Percentiles rank a stretch among this genome's conserved stretches.
phyloP scores from a whole-genome alignment of 345 rosid genomes.

The Eutrema yunnanense region DNA sequence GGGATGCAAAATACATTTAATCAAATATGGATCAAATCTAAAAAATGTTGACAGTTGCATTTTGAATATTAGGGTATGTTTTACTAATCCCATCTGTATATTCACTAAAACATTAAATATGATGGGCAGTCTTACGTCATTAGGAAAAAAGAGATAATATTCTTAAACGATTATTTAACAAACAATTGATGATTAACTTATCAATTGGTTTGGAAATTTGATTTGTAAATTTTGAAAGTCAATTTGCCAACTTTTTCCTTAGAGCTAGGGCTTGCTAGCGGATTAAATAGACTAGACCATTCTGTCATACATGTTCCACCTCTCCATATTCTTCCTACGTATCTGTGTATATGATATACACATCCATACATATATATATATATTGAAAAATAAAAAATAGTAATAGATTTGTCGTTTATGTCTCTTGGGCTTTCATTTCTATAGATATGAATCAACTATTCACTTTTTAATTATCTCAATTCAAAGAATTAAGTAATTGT shows the following conservation, averaged over 20 bases:
- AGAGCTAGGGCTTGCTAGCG: background rate
- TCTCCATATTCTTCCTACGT: slow-evolving; percentile 20
- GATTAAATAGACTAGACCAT: slow-evolving; percentile 21
- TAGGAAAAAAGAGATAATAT: slow-evolving; percentile 9
- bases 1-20: background rate
- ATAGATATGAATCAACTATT: too few relatives aligned
- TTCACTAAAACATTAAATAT: slow-evolving; percentile 4
- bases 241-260: slow-evolving; percentile 17
- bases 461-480: too few relatives aligned
- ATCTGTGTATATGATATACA: background rate
- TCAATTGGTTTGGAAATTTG: background rate
- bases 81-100: slow-evolving; percentile 18
- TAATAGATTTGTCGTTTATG: background rate
- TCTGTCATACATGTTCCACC: slow-evolving; percentile 29
- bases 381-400: background rate
- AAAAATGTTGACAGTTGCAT: slow-evolving; percentile 24
- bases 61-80: slow-evolving; percentile 18
- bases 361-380: background rate
- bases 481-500: too few relatives aligned
- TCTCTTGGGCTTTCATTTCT: background rate
- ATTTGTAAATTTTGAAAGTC: slow-evolving; percentile 15
- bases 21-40: slow-evolving; percentile 15
- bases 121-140: slow-evolving; percentile 17
- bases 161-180: slow-evolving; percentile 20
- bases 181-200: background rate